Evolutionary conservation across 352 stramenopile species (phyloP), one percentile per base, ranked within the genome.

Genomic region (Elongisporangium anandrum): DNA sequence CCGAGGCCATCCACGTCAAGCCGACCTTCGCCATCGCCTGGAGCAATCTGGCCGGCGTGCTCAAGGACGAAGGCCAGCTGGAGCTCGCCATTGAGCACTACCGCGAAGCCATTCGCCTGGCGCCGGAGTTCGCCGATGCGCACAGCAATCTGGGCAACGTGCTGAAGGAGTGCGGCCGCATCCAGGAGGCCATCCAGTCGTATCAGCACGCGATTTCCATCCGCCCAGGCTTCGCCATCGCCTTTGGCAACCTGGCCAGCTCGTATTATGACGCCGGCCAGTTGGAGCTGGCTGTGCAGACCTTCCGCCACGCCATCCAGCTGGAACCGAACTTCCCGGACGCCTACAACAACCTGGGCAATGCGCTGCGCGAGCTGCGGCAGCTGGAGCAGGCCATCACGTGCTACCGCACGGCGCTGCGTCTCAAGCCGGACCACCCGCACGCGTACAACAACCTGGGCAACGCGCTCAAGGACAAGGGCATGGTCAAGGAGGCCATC

Each of bases 391-490:
- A 90, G 41, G 73, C 81, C 6, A 85, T 97, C 17, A 81, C 75
- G 50, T 96, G 87, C 68, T 98, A 97, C 69, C 78, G 87, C 20
- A 95, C 86, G 21, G 91, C 90, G 26, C 68, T 98, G 50, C 73
- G 88, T 24, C 72, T 98, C 22, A 97, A 96, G 60, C 84, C 92
- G 0, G 90, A 98, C 70, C 92, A 98, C 64, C 87, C 91, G 10
- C 90, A 97, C 63, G 91, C 92, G 7, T 98, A 98, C 75, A 98
- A 98, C 77, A 98, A 97, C 57, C 54, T 97, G n/a, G 92, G 89
- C 24, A 96, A 96, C 61, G 81, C 87, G 7, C 72, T 97, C n/a
- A 97, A 95, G 57, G 87, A 97, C 72, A 94, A 95, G 54, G 92
- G 92, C 15, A 85, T 97, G 60, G 79, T 97, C 4, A 96, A 96